Evolutionary conservation across 1,284 basidiomycete genomes (phyloP).

Genomic region (Trichosporon inkin): DNA sequence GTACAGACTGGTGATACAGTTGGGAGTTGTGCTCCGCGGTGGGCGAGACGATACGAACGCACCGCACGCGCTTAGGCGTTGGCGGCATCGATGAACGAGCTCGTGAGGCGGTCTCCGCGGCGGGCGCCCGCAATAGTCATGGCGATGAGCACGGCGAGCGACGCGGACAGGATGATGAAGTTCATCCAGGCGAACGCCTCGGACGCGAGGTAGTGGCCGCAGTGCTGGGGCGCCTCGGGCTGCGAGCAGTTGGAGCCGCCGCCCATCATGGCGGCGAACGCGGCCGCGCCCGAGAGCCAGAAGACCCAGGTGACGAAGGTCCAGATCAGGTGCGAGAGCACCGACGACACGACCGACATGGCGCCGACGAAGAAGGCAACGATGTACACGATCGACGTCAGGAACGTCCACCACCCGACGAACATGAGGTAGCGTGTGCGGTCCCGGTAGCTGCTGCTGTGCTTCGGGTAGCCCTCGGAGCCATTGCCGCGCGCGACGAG

Average conservation of each 20-base stretch:
- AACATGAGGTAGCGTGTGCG: slow-evolving; percentile 48
- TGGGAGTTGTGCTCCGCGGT: no score
- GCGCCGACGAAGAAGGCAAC: slow-evolving; percentile 41
- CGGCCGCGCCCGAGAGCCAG: slow-evolving; percentile 47
- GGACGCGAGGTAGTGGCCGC: slow-evolving; percentile 42
- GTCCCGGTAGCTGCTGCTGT: slow-evolving; percentile 34
- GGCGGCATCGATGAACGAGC: slow-evolving; percentile 3
- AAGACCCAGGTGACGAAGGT: slow-evolving; percentile 50
- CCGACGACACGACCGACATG: slow-evolving; percentile 26
- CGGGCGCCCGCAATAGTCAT: slow-evolving; percentile 35
- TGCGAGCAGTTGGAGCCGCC: slow-evolving; percentile 40
- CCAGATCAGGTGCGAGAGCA: slow-evolving; percentile 47
- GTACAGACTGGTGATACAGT: no score
- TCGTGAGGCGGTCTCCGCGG: slow-evolving; percentile 40
- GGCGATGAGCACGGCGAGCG: slow-evolving; percentile 32
- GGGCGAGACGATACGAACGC: no score
- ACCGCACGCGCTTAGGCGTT: not conserved
- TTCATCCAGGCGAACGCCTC: slow-evolving; percentile 51
- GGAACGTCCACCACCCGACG: slow-evolving; percentile 50
- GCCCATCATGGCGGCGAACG: slow-evolving; percentile 42
- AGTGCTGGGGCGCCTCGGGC: slow-evolving; percentile 18
- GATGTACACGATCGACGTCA: slow-evolving; percentile 45
- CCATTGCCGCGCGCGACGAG: slow-evolving; percentile 14
- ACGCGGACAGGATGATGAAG: slow-evolving; percentile 46
- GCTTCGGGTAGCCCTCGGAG: slow-evolving; percentile 36